These are phyloP conservation scores for Chytridium lagenaria DNA, from an alignment of 371 early-diverging fungal species.

Conservation along the genomic window DNA sequence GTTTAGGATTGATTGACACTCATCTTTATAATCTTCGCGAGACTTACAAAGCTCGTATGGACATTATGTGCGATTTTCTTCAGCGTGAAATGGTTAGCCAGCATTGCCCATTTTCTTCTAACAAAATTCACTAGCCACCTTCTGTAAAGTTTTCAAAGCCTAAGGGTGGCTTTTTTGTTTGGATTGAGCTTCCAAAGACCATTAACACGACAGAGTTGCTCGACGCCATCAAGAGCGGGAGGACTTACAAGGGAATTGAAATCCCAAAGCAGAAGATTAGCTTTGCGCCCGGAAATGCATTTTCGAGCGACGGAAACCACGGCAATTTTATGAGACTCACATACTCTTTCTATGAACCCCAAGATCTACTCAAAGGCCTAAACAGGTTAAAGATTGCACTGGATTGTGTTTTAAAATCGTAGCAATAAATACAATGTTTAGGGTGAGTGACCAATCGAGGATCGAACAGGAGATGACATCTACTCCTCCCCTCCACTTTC, in stretches of 20 bases:
- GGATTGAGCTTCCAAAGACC: constrained; percentile 34
- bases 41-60: constrained; percentile 23
- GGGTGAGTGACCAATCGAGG: too few relatives aligned
- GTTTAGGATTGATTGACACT: constrained; percentile 15
- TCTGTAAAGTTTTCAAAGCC: constrained; percentile 31
- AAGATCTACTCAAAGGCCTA: constrained; percentile 31
- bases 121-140: constrained; percentile 16
- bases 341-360: constrained; percentile 38
- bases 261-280: constrained; percentile 30
- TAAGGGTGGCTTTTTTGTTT: constrained; percentile 47
- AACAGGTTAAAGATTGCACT: constrained; percentile 23
- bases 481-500: too few relatives aligned
- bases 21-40: constrained; percentile 28
- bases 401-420: not conserved
- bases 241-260: constrained; percentile 22
- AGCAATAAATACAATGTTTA: not conserved
- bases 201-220: constrained; percentile 38
- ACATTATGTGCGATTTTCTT: constrained; percentile 30
- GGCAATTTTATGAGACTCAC: constrained; percentile 39
- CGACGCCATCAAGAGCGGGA: constrained; percentile 15
- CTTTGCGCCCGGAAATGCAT: constrained; percentile 47
- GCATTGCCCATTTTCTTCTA: not conserved
- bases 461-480: too few relatives aligned
- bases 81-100: constrained; percentile 16
- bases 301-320: constrained; percentile 28